Conservation (phyloP, 2,329 filamentous ascomycete species). For the Trichoderma sp. region DNA sequence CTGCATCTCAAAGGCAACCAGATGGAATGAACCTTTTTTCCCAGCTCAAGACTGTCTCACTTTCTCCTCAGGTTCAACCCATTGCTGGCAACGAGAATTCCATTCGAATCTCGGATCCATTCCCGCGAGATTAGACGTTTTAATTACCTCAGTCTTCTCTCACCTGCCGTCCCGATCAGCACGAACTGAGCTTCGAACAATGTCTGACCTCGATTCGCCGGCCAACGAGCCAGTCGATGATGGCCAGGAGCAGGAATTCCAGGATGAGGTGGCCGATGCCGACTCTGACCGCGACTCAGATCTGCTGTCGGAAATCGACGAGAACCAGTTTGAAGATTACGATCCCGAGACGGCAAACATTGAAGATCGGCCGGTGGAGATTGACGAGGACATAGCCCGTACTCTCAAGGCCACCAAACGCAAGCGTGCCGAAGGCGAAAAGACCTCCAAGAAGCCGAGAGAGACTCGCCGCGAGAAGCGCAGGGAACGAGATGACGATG, state of each 20-base stretch:
- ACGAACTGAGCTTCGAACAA: constrained; percentile 25
- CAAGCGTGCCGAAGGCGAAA: constrained; percentile 61
- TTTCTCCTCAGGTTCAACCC: neutral
- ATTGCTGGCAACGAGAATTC: neutral
- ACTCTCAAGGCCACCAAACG: constrained; percentile 64
- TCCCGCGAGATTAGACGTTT: neutral
- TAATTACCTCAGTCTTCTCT: neutral
- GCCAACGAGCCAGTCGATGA: constrained; percentile 42
- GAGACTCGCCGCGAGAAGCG: constrained; percentile 68
- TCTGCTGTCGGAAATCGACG: constrained; percentile 65
- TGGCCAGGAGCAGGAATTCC: constrained; percentile 41
- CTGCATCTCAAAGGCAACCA: constrained; percentile 6
- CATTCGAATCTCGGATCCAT: neutral
- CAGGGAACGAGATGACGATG: constrained; percentile 50
- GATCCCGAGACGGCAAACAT: constrained; percentile 63
- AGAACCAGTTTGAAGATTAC: constrained; percentile 68
- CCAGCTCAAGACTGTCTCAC: constrained; percentile 11
- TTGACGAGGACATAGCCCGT: constrained; percentile 63
- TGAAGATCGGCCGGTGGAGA: constrained; percentile 62
- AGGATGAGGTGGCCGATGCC: constrained; percentile 42
- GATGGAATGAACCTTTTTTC: constrained; percentile 18
- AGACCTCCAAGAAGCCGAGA: constrained; percentile 67
- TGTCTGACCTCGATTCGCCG: constrained; percentile 49
- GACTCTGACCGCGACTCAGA: constrained; percentile 58
- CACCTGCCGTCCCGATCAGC: neutral